Evolutionary conservation across 2,329 filamentous ascomycete genomes (phyloP).

Genomic region (Penicillium fuscoglaucum): DNA sequence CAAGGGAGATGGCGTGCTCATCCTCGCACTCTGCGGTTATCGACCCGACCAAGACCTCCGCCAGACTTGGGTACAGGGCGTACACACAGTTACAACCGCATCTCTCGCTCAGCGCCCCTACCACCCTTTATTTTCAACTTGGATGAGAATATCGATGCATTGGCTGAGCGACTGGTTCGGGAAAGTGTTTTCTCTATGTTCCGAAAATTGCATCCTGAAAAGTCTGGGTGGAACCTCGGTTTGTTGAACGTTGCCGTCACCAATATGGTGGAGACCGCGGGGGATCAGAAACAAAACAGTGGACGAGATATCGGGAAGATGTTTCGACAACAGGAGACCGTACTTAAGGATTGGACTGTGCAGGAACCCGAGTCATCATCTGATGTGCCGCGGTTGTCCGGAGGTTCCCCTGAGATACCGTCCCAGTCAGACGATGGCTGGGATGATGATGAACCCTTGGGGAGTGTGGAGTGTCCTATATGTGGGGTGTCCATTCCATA

Average conservation of each 20-base stretch:
- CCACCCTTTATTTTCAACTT: constrained; percentile 72
- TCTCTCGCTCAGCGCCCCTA: constrained; percentile 72
- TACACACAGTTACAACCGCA: constrained; percentile 63
- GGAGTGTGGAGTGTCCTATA: constrained; percentile 39
- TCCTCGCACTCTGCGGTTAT: constrained; percentile 78
- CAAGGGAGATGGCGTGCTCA: constrained; percentile 69
- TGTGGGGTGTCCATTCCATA: constrained; percentile 51
- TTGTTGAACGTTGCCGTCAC: constrained; percentile 84
- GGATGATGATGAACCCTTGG: constrained; percentile 34
- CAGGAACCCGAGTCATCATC: constrained; percentile 13
- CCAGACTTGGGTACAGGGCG: constrained; percentile 54
- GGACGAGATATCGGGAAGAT: constrained; percentile 78
- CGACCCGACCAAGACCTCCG: constrained; percentile 65
- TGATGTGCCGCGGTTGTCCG: background rate
- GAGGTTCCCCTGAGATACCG: background rate
- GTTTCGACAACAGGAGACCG: constrained; percentile 73
- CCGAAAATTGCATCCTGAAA: constrained; percentile 68
- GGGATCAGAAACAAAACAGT: constrained; percentile 52
- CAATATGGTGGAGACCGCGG: constrained; percentile 69
- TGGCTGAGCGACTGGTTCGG: constrained; percentile 68
- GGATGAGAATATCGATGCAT: constrained; percentile 55
- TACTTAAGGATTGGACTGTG: constrained; percentile 67
- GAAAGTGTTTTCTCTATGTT: constrained; percentile 72
- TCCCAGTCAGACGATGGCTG: constrained; percentile 29
- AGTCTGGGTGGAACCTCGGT: constrained; percentile 73